phyloP scores from a whole-genome alignment of 2,329 filamentous ascomycete genomes.

The Cladophialophora psammophila region DNA sequence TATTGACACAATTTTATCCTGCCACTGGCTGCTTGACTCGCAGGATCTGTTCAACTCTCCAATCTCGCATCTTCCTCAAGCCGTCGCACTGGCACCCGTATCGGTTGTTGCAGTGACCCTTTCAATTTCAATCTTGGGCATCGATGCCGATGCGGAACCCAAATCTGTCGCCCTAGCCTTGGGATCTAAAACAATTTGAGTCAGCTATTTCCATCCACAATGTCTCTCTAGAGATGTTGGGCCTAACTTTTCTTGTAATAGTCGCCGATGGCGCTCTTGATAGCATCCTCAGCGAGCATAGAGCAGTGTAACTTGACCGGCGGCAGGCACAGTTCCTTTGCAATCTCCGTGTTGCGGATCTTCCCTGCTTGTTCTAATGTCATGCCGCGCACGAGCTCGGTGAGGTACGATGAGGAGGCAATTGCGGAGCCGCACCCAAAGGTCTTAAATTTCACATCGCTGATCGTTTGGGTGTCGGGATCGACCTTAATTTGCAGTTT shows the following conservation, averaged over 20 bases:
- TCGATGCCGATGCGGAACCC: slow-evolving; percentile 68
- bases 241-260: slow-evolving; percentile 76
- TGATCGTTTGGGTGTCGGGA: slow-evolving; percentile 84
- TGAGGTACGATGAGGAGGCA: slow-evolving; percentile 91
- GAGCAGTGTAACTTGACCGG: slow-evolving; percentile 92
- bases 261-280: slow-evolving; percentile 89
- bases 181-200: slow-evolving; percentile 70
- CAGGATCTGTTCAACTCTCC: slow-evolving; percentile 2
- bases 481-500: slow-evolving; percentile 94
- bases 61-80: slow-evolving; percentile 20
- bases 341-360: slow-evolving; percentile 97
- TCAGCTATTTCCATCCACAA: background rate
- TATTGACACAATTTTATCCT: slow-evolving; percentile 26
- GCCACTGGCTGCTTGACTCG: background rate
- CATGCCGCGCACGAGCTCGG: slow-evolving; percentile 94
- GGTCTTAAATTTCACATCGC: slow-evolving; percentile 97
- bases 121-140: slow-evolving; percentile 71
- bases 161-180: slow-evolving; percentile 76
- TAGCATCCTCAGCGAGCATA: slow-evolving; percentile 90
- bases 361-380: slow-evolving; percentile 89
- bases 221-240: too few species aligned
- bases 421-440: slow-evolving; percentile 96
- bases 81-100: slow-evolving; percentile 36
- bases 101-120: slow-evolving; percentile 57
- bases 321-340: slow-evolving; percentile 89